phyloP scores from a whole-genome alignment of 78 protist genomes.

The Chrysochromulina parva region DNA sequence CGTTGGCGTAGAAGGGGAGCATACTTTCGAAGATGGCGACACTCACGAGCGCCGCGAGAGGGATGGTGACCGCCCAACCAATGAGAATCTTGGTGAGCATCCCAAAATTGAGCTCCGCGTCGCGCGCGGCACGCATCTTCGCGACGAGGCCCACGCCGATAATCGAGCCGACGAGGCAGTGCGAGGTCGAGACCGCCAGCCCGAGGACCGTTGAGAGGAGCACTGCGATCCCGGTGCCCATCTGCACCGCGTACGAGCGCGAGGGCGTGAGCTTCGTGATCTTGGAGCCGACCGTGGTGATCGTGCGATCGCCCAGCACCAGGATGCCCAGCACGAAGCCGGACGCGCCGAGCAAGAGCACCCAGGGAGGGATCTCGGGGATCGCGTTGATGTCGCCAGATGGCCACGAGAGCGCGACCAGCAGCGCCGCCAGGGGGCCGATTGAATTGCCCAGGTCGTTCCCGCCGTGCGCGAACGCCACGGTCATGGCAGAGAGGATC shows the following conservation, averaged over 20 bases:
- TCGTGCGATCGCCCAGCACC: neutral
- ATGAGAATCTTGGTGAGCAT: too few species aligned
- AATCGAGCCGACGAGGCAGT: too few species aligned
- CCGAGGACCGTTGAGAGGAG: neutral
- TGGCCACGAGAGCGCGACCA: neutral
- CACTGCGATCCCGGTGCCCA: neutral
- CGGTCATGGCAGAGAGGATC: neutral
- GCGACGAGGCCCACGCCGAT: too few species aligned
- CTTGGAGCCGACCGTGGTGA: neutral
- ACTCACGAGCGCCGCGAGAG: too few species aligned
- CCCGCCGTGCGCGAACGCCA: slow-evolving; percentile 7
- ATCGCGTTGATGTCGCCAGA: neutral
- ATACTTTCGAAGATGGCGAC: too few species aligned
- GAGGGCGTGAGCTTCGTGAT: neutral
- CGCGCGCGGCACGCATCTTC: too few species aligned
- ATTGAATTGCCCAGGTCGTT: neutral
- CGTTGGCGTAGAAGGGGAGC: too few species aligned
- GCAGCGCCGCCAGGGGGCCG: slow-evolving; percentile 2
- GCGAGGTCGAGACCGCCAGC: neutral
- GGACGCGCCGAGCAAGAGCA: neutral
- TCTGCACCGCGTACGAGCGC: neutral
- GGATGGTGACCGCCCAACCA: too few species aligned
- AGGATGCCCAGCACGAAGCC: neutral
- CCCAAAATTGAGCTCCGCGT: too few species aligned
- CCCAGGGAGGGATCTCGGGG: neutral